A percentile compares a stretch with the other conserved stretches of the same genome.
These are phyloP conservation scores for Aspergillus biplanus DNA, from an alignment of 495 filamentous ascomycete genomes.

Conservation along the genomic window DNA sequence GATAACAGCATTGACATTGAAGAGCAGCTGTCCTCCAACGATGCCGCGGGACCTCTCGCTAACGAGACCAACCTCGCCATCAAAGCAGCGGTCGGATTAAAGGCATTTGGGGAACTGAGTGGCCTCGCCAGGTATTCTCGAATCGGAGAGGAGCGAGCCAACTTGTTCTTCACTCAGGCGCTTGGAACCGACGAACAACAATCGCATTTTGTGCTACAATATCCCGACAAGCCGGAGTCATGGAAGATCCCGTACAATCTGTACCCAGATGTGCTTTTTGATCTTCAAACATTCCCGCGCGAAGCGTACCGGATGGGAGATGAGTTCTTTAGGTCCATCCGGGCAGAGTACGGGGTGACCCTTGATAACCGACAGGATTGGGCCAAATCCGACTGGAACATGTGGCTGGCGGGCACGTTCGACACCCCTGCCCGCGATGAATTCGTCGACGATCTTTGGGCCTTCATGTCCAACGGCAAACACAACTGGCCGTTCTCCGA, in stretches of 20 bases:
- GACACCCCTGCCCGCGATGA: slow-evolving; percentile 33
- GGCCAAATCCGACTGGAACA: slow-evolving; percentile 57
- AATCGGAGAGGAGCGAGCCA: slow-evolving; percentile 43
- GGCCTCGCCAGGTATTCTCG: slow-evolving; percentile 42
- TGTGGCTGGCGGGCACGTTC: slow-evolving; percentile 47
- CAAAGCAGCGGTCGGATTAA: slow-evolving; percentile 58
- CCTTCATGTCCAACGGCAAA: slow-evolving; percentile 51
- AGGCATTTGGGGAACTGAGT: slow-evolving; percentile 49
- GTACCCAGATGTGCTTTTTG: slow-evolving; percentile 50
- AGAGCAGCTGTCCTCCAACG: slow-evolving; percentile 58
- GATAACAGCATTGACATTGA: slow-evolving; percentile 51
- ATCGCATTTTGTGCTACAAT: slow-evolving; percentile 51
- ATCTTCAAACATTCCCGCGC: slow-evolving; percentile 42
- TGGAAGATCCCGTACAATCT: slow-evolving; percentile 52
- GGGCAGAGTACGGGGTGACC: slow-evolving; percentile 47
- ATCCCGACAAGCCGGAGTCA: slow-evolving; percentile 37
- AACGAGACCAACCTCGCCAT: slow-evolving; percentile 63
- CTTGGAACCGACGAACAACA: slow-evolving; percentile 39
- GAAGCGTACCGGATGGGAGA: slow-evolving; percentile 43
- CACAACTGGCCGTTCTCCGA: slow-evolving; percentile 55
- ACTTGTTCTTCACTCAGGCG: slow-evolving; percentile 42
- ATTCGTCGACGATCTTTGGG: slow-evolving; percentile 48
- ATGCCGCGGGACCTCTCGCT: slow-evolving; percentile 51
- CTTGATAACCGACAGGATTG: slow-evolving; percentile 49
- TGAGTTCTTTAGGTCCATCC: slow-evolving; percentile 42